These are phyloP conservation scores for Magnaporthiopsis incrustans DNA, from an alignment of 2,329 filamentous ascomycete genomes.

Conservation along the genomic window DNA sequence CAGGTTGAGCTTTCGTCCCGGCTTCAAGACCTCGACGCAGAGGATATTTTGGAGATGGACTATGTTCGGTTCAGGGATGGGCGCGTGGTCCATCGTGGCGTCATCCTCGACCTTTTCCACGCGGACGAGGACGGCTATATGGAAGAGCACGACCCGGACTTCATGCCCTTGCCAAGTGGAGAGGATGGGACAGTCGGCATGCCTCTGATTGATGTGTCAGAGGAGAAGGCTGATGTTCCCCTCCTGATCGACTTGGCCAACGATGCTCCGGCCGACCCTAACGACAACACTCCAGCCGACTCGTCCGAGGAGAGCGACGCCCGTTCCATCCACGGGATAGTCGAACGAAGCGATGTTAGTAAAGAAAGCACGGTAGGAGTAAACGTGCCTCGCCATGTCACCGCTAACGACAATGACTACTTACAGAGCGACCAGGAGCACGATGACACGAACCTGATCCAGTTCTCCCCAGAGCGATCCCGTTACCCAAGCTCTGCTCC, in stretches of 20 bases:
- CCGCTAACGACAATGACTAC: too few relatives aligned
- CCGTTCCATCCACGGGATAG: neutral
- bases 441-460: too few relatives aligned
- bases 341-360: neutral
- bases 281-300: neutral
- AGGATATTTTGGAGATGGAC: constrained; percentile 15
- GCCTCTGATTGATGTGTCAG: neutral
- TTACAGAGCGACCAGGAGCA: too few relatives aligned
- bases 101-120: constrained; percentile 21
- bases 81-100: constrained; percentile 23
- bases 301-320: neutral
- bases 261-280: neutral
- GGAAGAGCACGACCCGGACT: constrained; percentile 4
- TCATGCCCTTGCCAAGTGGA: neutral
- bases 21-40: constrained; percentile 5
- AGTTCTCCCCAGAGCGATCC: too few relatives aligned
- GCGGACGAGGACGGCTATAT: constrained; percentile 13
- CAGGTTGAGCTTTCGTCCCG: neutral
- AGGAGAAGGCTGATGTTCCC: neutral
- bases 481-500: neutral
- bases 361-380: too few relatives aligned
- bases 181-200: neutral
- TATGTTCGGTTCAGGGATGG: constrained; percentile 20
- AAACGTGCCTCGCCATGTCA: too few relatives aligned
- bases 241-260: neutral